phyloP scores from a whole-genome alignment of 1,284 basidiomycete species.

The Caloboletus firmus region DNA sequence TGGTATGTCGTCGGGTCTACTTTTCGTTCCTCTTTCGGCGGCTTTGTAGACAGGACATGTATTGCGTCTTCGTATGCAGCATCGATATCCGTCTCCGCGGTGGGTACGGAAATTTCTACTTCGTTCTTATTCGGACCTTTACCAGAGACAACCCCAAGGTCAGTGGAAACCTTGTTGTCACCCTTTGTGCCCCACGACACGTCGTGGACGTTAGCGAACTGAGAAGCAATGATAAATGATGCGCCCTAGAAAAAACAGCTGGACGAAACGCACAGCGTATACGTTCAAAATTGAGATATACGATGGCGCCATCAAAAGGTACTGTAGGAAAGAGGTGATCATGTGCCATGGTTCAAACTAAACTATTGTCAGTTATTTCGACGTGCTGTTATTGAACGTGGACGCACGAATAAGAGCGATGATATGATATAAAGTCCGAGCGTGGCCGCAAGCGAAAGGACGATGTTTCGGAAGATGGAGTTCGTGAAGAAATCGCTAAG shows the following conservation, averaged over 20 bases:
- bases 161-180: conserved; percentile 82
- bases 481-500: conserved; percentile 67
- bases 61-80: conserved; percentile 85
- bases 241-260: conserved; percentile 1
- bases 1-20: conserved; percentile 69
- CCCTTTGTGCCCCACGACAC: conserved; percentile 92
- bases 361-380: conserved; percentile 6
- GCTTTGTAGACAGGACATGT: conserved; percentile 70
- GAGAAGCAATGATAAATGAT: conserved; percentile 14
- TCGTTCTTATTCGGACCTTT: conserved; percentile 57
- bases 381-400: conserved; percentile 3
- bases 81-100: conserved; percentile 84
- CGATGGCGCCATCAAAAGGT: conserved; percentile 87
- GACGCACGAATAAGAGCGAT: conserved; percentile 78
- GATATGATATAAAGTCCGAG: conserved; percentile 82
- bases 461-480: conserved; percentile 81
- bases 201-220: conserved; percentile 88
- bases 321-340: conserved; percentile 94
- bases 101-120: conserved; percentile 80
- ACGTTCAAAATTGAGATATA: conserved; percentile 92
- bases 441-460: conserved; percentile 84
- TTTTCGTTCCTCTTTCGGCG: conserved; percentile 66
- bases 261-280: conserved; percentile 62
- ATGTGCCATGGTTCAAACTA: conserved; percentile 90
- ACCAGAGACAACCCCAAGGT: conserved; percentile 75